phyloP scores from a whole-genome alignment of 2,329 filamentous ascomycete genomes.

The Aspergillus pseudotamarii region DNA sequence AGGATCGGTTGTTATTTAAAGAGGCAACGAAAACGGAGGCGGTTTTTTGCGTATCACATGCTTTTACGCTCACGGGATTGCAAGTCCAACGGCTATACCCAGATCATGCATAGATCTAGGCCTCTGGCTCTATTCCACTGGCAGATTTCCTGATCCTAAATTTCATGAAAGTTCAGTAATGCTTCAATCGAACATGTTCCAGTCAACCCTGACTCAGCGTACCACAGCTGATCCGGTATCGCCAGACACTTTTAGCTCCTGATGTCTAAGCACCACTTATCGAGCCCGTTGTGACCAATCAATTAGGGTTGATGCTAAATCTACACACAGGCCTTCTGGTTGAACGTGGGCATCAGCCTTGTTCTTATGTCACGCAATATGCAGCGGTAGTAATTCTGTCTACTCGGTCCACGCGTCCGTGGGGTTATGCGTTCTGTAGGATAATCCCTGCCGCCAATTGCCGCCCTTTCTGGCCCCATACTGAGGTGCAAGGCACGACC shows the following conservation, averaged over 20 bases:
- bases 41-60: conserved; percentile 26
- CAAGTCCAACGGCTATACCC: neutral
- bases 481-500: conserved; percentile 44
- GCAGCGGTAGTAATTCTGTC: neutral
- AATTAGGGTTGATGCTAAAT: neutral
- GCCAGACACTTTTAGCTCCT: neutral
- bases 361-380: conserved; percentile 5
- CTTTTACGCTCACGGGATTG: conserved; percentile 8
- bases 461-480: conserved; percentile 42
- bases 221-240: neutral
- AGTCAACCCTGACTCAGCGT: neutral
- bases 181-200: neutral
- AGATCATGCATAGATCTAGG: neutral
- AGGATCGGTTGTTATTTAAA: neutral
- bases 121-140: neutral
- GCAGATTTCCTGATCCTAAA: neutral
- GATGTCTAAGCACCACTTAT: neutral
- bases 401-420: neutral
- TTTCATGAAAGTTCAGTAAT: neutral
- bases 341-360: conserved; percentile 1
- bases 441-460: conserved; percentile 40
- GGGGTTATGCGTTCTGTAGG: conserved; percentile 28
- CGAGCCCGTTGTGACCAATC: neutral
- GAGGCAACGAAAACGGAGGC: conserved; percentile 4
- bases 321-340: neutral